These are phyloP conservation scores for Fusarium sublunatum DNA, from an alignment of 2,329 filamentous ascomycete species.

Conservation along the genomic window DNA sequence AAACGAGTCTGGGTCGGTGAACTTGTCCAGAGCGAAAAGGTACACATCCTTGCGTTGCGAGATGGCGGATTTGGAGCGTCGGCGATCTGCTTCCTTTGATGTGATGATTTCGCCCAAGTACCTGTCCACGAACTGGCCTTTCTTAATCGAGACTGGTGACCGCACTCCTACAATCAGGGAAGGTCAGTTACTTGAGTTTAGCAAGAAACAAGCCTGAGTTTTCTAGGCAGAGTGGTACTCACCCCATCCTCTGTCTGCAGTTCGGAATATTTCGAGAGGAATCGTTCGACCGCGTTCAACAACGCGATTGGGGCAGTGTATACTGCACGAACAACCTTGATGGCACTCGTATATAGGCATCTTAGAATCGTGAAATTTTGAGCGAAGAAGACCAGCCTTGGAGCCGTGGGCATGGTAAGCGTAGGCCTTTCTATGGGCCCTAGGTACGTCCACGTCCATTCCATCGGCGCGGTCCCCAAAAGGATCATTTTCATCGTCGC, in stretches of 20 bases:
- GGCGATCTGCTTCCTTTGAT: constrained; percentile 69
- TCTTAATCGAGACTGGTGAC: constrained; percentile 70
- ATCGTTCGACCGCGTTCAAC: constrained; percentile 79
- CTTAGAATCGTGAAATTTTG: constrained; percentile 63
- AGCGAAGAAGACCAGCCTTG: constrained; percentile 64
- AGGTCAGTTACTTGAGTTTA: constrained; percentile 1
- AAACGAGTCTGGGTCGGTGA: constrained; percentile 67
- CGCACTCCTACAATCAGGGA: constrained; percentile 64
- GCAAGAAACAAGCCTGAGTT: no score
- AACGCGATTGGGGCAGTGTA: constrained; percentile 76
- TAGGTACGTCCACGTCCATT: constrained; percentile 31
- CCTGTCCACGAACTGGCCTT: constrained; percentile 82
- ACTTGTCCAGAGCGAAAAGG: constrained; percentile 85
- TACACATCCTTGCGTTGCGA: constrained; percentile 79
- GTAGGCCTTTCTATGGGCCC: constrained; percentile 57
- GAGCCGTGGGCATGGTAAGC: constrained; percentile 71
- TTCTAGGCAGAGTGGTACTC: constrained; percentile 40
- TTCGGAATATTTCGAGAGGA: constrained; percentile 81
- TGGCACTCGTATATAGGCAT: constrained; percentile 85
- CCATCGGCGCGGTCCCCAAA: constrained; percentile 38
- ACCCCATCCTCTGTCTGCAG: constrained; percentile 80
- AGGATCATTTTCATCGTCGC: constrained; percentile 54
- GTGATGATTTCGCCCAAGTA: constrained; percentile 81
- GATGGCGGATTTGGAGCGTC: constrained; percentile 67
- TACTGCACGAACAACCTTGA: constrained; percentile 72